phyloP scores from a whole-genome alignment of 108 stramenopile species.

The Pinguiococcus pyrenoidosus region DNA sequence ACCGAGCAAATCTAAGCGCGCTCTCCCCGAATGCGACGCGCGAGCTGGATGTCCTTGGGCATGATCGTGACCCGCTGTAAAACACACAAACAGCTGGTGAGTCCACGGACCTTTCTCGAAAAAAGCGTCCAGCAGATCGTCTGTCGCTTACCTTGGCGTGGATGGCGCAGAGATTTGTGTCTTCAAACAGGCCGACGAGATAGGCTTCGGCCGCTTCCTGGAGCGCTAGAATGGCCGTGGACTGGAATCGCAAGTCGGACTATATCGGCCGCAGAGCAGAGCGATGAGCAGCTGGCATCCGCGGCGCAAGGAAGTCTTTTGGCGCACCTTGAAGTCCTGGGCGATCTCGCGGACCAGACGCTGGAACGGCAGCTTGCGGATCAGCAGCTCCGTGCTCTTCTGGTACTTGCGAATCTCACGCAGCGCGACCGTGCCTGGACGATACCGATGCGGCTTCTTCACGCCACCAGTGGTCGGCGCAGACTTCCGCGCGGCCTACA shows the following conservation, averaged over 20 bases:
- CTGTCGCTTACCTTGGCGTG: no score
- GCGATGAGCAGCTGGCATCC: no score
- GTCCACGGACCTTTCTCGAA: no score
- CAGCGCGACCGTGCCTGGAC: conserved; percentile 66
- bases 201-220: conserved; percentile 59
- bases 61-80: conserved; percentile 35
- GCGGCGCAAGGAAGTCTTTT: no score
- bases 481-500: conserved; percentile 27
- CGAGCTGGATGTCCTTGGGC: conserved; percentile 36
- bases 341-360: conserved; percentile 89
- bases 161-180: conserved; percentile 32
- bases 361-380: conserved; percentile 57
- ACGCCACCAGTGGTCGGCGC: conserved; percentile 59
- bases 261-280: no score
- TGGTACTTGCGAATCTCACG: conserved; percentile 80
- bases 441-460: conserved; percentile 62
- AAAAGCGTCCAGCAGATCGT: no score
- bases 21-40: conserved; percentile 34
- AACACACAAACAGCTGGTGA: no score
- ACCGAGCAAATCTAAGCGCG: conserved; percentile 3
- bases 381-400: conserved; percentile 44
- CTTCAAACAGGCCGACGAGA: conserved; percentile 29
- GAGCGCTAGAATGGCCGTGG: conserved; percentile 68
- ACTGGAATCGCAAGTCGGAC: conserved; percentile 90
- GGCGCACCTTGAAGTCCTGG: conserved; percentile 92